These are phyloP conservation scores for Carallia pectinifolia DNA, from an alignment of 345 rosid genomes.

Conservation along the genomic window DNA sequence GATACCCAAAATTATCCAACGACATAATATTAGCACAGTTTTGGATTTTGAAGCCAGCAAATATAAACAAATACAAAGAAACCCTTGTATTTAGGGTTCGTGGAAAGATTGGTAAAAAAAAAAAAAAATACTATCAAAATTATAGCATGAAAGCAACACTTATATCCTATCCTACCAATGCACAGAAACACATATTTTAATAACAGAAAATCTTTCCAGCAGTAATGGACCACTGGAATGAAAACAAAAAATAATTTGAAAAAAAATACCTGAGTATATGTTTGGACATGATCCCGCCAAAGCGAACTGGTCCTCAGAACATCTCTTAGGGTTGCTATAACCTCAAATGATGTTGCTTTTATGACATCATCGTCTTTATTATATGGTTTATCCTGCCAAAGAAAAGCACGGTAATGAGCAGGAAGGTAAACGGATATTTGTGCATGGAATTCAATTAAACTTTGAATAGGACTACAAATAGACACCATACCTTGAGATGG, in stretches of 20 bases:
- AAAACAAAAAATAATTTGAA: slow-evolving; percentile 1
- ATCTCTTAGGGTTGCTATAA: slow-evolving; percentile 90
- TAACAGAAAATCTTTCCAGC: not conserved
- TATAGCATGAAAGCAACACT: not conserved
- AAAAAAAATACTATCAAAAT: not conserved
- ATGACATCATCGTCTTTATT: slow-evolving; percentile 93
- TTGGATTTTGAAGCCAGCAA: not conserved
- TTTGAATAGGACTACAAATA: slow-evolving; percentile 8
- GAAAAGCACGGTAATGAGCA: slow-evolving; percentile 1
- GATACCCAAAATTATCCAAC: not conserved
- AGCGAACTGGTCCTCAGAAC: slow-evolving; percentile 84
- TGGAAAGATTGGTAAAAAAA: not conserved
- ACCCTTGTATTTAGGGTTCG: not conserved
- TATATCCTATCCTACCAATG: not conserved
- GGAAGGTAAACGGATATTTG: slow-evolving; percentile 1
- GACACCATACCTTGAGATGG: slow-evolving; percentile 73
- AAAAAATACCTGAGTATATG: slow-evolving; percentile 69
- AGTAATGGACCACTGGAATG: not conserved
- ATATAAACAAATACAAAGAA: not conserved
- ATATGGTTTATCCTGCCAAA: slow-evolving; percentile 73
- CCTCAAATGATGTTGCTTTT: slow-evolving; percentile 93
- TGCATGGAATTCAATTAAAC: slow-evolving; percentile 1
- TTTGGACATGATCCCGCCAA: slow-evolving; percentile 96
- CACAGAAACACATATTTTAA: not conserved
- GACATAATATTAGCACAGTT: not conserved